Evolutionary conservation across 1,284 basidiomycete species (phyloP), one percentile per base, ranked within the genome.

Genomic region (Trametes polyzona): DNA sequence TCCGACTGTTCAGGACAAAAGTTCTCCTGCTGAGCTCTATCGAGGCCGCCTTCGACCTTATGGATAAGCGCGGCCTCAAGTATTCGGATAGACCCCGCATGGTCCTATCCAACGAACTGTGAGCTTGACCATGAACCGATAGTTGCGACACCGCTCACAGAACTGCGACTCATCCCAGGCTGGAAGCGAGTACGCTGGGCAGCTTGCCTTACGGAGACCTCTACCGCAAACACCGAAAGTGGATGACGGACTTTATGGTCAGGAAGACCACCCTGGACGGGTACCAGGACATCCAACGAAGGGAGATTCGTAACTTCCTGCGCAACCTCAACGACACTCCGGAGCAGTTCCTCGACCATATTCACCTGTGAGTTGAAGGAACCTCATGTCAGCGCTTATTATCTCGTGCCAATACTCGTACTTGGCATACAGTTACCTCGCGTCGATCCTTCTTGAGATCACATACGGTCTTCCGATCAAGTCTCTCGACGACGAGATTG

Each of bases 21-120:
- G 69, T 74, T 33, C 52, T 78, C 23, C 58, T 80, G 37, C 43
- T 79, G 17, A 75, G 75, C 61, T 71, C 74, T 6, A 51, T 61
- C 3, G 59, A 71, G 51, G 69, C 69, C 0, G 72, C 74, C 4
- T 58, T 63, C 7, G 78, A 79, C 8, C 64, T 80, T 11, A 56
- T 79, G 56, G 76, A 76, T 27, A 76, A 74, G 61, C 65, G 74
- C 16, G 71, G 75, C 9, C 56, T 69, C 1, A 73, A 71, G 49
- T 77, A 77, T 55, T 78, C 76, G 2, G 72, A 70, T 57, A 63
- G 78, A 40, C 73, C 74, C 1, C 57, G 50, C 6, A 63, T 70
- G 29, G 43, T 67, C 17, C 62, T 73, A 21, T 54, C 70, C 12
- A 57, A 55, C 19, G 69, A 71, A 11, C 44, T 74, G 71, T 71